A percentile compares a stretch with the other conserved stretches of the same genome.
phyloP scores from a whole-genome alignment of 192 early-diverging fungal species.

The Linnemannia hyalina region DNA sequence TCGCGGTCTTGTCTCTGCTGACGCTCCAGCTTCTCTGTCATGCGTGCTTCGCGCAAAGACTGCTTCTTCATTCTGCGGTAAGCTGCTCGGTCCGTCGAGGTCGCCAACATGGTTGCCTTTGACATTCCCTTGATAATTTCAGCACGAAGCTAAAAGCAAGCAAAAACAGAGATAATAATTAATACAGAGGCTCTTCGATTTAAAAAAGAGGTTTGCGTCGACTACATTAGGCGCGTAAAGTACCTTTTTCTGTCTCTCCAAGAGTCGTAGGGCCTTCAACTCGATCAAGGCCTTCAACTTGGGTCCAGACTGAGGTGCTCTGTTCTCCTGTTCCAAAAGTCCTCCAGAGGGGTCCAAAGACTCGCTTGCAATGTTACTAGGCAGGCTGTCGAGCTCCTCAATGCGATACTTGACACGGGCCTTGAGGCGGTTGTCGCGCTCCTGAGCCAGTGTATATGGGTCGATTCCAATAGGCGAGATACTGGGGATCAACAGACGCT shows the following conservation, averaged over 20 bases:
- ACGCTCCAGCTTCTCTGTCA: constrained; percentile 93
- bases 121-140: constrained; percentile 81
- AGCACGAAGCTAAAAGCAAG: constrained; percentile 66
- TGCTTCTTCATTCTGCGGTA: constrained; percentile 88
- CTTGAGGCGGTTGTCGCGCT: constrained; percentile 82
- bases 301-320: constrained; percentile 55
- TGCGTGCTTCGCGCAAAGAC: constrained; percentile 85
- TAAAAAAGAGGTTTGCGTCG: not conserved
- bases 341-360: constrained; percentile 38
- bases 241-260: constrained; percentile 82
- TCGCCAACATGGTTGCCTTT: constrained; percentile 82
- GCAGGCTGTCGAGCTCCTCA: constrained; percentile 78
- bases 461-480: constrained; percentile 86
- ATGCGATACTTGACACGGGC: constrained; percentile 85
- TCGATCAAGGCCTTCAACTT: constrained; percentile 90
- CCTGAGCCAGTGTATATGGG: constrained; percentile 76
- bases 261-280: constrained; percentile 85
- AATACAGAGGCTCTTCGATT: not conserved
- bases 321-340: constrained; percentile 45
- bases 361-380: constrained; percentile 75
- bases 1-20: constrained; percentile 90
- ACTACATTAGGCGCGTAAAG: not conserved
- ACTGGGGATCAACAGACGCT: constrained; percentile 80
- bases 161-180: not conserved
- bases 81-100: constrained; percentile 80